Percentiles rank a stretch among this genome's conserved stretches.
These are phyloP conservation scores for Leptographium lundbergii DNA, from an alignment of 2,329 filamentous ascomycete genomes.

Conservation along the genomic window DNA sequence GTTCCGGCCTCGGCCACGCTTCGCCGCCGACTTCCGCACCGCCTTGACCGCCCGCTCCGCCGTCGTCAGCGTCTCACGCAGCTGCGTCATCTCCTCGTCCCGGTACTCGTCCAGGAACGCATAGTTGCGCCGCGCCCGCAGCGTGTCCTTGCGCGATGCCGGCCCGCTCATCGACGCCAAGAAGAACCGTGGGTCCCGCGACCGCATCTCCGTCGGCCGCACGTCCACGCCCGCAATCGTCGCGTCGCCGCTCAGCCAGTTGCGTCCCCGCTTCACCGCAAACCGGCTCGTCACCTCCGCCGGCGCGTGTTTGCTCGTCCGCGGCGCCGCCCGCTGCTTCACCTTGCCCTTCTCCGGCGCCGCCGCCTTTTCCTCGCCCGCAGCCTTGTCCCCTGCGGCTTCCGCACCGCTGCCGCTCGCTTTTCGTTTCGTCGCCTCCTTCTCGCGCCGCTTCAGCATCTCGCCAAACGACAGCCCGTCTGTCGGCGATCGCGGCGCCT, in stretches of 20 bases:
- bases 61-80: constrained; percentile 54
- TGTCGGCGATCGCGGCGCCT: constrained; percentile 1
- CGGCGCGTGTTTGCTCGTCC: constrained; percentile 73
- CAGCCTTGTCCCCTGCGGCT: constrained; percentile 14
- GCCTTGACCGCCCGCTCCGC: constrained; percentile 30
- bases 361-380: constrained; percentile 24
- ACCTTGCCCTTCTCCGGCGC: constrained; percentile 9
- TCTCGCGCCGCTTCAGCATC: constrained; percentile 6
- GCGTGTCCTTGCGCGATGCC: constrained; percentile 32
- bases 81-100: constrained; percentile 64
- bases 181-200: constrained; percentile 84
- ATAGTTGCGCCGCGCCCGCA: constrained; percentile 59
- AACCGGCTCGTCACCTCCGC: constrained; percentile 70
- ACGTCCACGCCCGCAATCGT: constrained; percentile 36
- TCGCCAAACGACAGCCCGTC: constrained; percentile 8
- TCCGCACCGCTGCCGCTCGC: background rate
- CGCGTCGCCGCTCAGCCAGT: constrained; percentile 18
- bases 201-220: constrained; percentile 22
- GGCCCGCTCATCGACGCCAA: constrained; percentile 36
- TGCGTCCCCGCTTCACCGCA: constrained; percentile 69
- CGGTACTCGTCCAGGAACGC: constrained; percentile 81
- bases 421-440: background rate
- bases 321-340: constrained; percentile 18
- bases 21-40: constrained; percentile 11
- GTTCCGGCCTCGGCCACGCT: background rate